Evolutionary conservation across 768 basidiomycete species (phyloP).

Genomic region (Lactarius tabidus): DNA sequence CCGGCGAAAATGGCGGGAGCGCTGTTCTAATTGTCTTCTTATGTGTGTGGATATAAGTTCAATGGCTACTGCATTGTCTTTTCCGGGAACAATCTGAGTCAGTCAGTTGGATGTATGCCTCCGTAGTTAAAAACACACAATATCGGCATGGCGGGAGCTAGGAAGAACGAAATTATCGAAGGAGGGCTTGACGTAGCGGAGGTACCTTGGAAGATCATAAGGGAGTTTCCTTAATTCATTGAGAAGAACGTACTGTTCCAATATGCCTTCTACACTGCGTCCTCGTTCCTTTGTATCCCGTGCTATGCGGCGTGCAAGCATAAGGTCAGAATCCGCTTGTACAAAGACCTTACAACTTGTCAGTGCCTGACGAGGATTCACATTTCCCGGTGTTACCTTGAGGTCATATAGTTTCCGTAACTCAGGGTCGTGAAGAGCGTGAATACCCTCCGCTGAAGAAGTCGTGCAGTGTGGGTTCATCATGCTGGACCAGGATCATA

Average conservation of each 20-base stretch:
- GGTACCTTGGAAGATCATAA: conserved; percentile 52
- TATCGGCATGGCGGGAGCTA: conserved; percentile 82
- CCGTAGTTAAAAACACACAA: conserved; percentile 44
- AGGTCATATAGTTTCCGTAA: conserved; percentile 85
- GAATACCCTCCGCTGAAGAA: conserved; percentile 78
- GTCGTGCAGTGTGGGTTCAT: not conserved
- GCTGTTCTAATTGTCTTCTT: conserved; percentile 74
- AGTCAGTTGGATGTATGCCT: not conserved
- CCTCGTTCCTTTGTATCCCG: conserved; percentile 88
- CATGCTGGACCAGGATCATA: conserved; percentile 30
- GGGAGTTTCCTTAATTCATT: not conserved
- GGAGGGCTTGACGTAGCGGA: conserved; percentile 92
- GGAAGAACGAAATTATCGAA: conserved; percentile 94
- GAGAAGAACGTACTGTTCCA: conserved; percentile 65
- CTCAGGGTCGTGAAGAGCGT: conserved; percentile 77
- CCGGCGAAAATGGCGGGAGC: conserved; percentile 67
- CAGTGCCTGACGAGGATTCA: not conserved
- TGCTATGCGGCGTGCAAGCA: conserved; percentile 90
- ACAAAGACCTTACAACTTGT: conserved; percentile 62
- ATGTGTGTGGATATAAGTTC: conserved; percentile 93
- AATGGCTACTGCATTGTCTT: conserved; percentile 84
- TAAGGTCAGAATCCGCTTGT: conserved; percentile 92
- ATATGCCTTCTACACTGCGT: conserved; percentile 76
- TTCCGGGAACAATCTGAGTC: conserved; percentile 91
- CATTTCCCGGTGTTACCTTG: conserved; percentile 47